Base-by-base conservation (phyloP, 2,329 filamentous ascomycete species). In the Cytospora leucostoma region DNA sequence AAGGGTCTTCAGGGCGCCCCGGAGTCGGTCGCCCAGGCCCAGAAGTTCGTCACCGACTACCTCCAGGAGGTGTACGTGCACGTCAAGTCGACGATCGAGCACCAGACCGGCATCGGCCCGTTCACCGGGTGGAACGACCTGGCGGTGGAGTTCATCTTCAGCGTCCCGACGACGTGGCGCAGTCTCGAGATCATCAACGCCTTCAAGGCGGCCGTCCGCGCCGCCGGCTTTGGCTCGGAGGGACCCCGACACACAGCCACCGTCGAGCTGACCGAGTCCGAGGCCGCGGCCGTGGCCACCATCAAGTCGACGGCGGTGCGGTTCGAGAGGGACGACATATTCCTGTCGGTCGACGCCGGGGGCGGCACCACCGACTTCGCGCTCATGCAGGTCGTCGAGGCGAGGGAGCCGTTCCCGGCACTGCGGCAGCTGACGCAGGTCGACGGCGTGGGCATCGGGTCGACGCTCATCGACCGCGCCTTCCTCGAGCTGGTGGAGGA, bases 161-260 rank as follows among this genome's bases (percentile, higher is more conserved):
- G 80, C 53, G 82, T 84, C 0, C 84, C 84, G 0, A 86, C 83
- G 1, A 85, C 83, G 0, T 86, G 83, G 83, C 76, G 75, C 11
- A 79, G 74, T 2, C 74, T 81, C 63, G 75, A 76, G 8, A 79
- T 80, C 2, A 79, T 85, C 57, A 83, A 84, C 70, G 72, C 71
- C 6, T 85, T 84, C 72, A 80, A 80, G 63, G 68, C 69, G 1
- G 77, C 82, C 35, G 79, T 84, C 3, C 68, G 70, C 15, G 71
- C 75, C 17, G 79, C 82, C 1, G 82, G 83, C 0, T 86, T 84
- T 65, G 82, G 81, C 1, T 61, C 69, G 2, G 78, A 78, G 19
- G 76, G 78, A 0, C 69, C 67, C 0, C 66, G 66, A 0, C 79
- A 81, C 65, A 70, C 67, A 1, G 78, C 78, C 3, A 71, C 73